phyloP scores from a whole-genome alignment of 2,329 filamentous ascomycete genomes.

The Diplodia corticola region DNA sequence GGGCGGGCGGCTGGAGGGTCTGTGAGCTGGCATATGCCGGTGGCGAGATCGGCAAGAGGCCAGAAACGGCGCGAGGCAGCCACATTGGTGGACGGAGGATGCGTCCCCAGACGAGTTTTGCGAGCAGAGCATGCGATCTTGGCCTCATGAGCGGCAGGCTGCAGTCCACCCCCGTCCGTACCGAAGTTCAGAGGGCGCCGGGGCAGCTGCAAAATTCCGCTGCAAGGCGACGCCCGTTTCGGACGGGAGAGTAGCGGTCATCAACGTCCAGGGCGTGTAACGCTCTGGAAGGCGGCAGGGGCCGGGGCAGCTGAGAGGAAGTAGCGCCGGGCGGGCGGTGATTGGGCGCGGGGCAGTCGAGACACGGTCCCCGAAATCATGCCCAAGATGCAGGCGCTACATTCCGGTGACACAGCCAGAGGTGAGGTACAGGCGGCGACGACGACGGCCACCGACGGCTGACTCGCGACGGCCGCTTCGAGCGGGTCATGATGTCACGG shows the following conservation, averaged over 20 bases:
- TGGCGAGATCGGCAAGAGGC: conserved; percentile 17
- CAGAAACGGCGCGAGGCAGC: conserved; percentile 13
- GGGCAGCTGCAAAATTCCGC: conserved; percentile 8
- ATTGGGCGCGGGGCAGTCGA: conserved; percentile 2
- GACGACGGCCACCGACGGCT: background rate
- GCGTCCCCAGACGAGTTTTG: background rate
- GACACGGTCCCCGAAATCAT: background rate
- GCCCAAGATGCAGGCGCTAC: background rate
- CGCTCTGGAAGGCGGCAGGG: conserved; percentile 20
- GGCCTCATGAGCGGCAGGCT: conserved; percentile 1
- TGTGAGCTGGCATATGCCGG: conserved; percentile 15
- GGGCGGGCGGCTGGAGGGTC: conserved; percentile 7
- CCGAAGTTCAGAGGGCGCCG: background rate
- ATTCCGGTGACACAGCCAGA: background rate
- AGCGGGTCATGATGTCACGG: conserved; percentile 22
- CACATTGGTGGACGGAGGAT: conserved; percentile 5
- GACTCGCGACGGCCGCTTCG: conserved; percentile 1
- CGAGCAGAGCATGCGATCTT: conserved; percentile 1
- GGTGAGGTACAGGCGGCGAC: background rate
- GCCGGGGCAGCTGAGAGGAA: conserved; percentile 8
- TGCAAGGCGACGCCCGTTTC: conserved; percentile 19
- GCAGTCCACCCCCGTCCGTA: conserved; percentile 13
- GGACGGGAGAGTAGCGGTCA: background rate
- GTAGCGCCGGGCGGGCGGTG: background rate
- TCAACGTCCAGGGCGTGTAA: conserved; percentile 22